These are phyloP conservation scores for Russula dissimulans DNA, from an alignment of 768 basidiomycete species.

Conservation along the genomic window DNA sequence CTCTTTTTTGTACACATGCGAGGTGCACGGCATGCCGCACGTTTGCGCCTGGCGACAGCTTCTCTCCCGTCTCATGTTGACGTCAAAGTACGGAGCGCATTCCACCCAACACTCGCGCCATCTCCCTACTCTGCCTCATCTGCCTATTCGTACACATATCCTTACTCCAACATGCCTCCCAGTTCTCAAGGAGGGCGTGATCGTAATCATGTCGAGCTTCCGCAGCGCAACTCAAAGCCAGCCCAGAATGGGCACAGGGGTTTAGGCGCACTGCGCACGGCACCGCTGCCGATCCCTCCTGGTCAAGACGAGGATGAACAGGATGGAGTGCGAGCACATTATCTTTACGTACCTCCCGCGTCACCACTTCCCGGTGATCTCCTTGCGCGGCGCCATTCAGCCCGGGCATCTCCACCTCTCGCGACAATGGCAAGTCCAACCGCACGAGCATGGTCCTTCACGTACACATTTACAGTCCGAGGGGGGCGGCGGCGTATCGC, in stretches of 20 bases:
- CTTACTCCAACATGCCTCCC: slow-evolving; percentile 17
- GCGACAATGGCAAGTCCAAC: not conserved
- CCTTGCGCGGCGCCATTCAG: slow-evolving; percentile 1
- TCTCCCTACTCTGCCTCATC: slow-evolving; percentile 20
- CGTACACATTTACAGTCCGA: slow-evolving; percentile 46
- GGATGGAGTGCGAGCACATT: slow-evolving; percentile 19
- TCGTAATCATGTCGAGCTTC: not conserved
- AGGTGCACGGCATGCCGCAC: slow-evolving; percentile 11
- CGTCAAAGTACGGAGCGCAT: not conserved
- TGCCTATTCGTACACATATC: slow-evolving; percentile 18
- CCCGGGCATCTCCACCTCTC: not conserved
- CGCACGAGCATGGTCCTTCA: slow-evolving; percentile 26
- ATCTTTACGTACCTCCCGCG: slow-evolving; percentile 12
- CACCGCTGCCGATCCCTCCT: not conserved
- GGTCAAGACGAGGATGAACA: slow-evolving; percentile 18
- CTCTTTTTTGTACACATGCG: slow-evolving; percentile 39
- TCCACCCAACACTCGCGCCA: not conserved
- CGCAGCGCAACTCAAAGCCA: not conserved
- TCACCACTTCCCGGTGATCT: slow-evolving; percentile 2
- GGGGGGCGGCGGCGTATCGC: slow-evolving; percentile 49
- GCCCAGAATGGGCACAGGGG: not conserved
- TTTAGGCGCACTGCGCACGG: not conserved
- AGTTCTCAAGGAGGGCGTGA: not conserved
- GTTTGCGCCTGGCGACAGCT: slow-evolving; percentile 13
- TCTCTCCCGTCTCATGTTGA: slow-evolving; percentile 7